Evolutionary conservation across 1,284 basidiomycete species (phyloP).

Genomic region (Mycena sp.): DNA sequence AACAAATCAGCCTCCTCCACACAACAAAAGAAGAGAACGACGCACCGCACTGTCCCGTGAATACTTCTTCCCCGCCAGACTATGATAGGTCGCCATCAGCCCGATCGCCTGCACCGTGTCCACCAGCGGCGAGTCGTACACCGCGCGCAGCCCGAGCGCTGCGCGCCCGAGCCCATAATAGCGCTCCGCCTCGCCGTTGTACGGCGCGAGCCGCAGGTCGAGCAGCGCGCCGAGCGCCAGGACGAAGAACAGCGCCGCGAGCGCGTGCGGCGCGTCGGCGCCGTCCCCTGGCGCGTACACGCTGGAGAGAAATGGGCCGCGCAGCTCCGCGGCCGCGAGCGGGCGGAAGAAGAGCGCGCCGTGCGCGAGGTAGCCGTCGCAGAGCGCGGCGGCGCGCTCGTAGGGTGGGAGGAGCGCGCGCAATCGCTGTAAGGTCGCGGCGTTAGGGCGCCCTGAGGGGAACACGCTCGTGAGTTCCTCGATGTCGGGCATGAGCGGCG

Average conservation of each 20-base stretch:
- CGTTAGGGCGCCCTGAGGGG: slow-evolving; percentile 8
- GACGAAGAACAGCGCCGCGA: slow-evolving; percentile 60
- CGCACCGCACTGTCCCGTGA: slow-evolving; percentile 51
- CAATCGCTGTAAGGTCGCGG: slow-evolving; percentile 8
- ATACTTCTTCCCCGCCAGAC: slow-evolving; percentile 54
- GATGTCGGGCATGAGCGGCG: slow-evolving; percentile 8
- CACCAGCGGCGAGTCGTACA: slow-evolving; percentile 59
- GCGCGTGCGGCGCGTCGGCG: slow-evolving; percentile 48
- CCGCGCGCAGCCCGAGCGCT: slow-evolving; percentile 53
- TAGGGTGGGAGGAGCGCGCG: slow-evolving; percentile 45
- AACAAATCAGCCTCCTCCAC: too few relatives aligned
- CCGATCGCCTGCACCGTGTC: slow-evolving; percentile 62
- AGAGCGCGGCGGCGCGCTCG: slow-evolving; percentile 49
- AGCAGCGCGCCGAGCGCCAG: slow-evolving; percentile 63
- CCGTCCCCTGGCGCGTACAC: slow-evolving; percentile 39
- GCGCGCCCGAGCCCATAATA: slow-evolving; percentile 62
- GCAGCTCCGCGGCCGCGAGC: slow-evolving; percentile 53
- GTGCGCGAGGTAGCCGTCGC: slow-evolving; percentile 54
- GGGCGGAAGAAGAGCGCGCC: slow-evolving; percentile 58
- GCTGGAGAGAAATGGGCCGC: slow-evolving; percentile 44
- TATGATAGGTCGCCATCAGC: slow-evolving; percentile 64
- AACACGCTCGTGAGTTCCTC: slow-evolving; percentile 22
- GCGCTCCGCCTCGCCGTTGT: slow-evolving; percentile 58
- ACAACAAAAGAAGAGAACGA: too few relatives aligned
- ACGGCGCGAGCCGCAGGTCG: slow-evolving; percentile 56